These are phyloP conservation scores for Crocinoboletus sp. DNA, from an alignment of 1,284 basidiomycete genomes.

Conservation along the genomic window DNA sequence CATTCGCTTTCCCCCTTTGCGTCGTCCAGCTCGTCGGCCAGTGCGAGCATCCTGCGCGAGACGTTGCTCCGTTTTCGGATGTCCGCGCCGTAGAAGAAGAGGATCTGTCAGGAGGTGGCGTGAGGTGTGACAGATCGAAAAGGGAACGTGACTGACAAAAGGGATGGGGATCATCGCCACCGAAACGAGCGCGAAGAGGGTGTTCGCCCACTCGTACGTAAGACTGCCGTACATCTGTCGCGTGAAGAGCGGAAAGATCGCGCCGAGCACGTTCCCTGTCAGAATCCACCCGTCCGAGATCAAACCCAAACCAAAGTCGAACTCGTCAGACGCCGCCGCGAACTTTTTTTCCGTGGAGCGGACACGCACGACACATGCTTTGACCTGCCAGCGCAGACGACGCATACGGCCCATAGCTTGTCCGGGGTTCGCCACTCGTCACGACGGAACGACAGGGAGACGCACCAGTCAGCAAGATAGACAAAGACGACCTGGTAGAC, in stretches of 20 bases:
- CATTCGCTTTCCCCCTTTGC: constrained; percentile 5
- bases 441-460: not conserved
- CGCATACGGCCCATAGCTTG: constrained; percentile 67
- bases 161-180: constrained; percentile 62
- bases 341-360: not conserved
- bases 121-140: no score
- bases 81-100: constrained; percentile 58
- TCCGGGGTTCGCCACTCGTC: constrained; percentile 1
- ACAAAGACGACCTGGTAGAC: constrained; percentile 66
- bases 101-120: constrained; percentile 40
- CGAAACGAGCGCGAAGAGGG: constrained; percentile 61
- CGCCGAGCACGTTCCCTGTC: constrained; percentile 54
- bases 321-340: constrained; percentile 6
- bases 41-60: constrained; percentile 41
- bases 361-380: constrained; percentile 56
- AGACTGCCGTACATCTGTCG: constrained; percentile 55
- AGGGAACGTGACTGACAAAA: constrained; percentile 41
- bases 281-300: not conserved
- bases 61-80: constrained; percentile 63
- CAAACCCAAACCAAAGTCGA: constrained; percentile 14
- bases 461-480: constrained; percentile 70
- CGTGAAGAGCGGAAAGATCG: constrained; percentile 63
- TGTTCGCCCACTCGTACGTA: constrained; percentile 68
- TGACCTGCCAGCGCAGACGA: constrained; percentile 78
- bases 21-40: constrained; percentile 4